phyloP scores from a whole-genome alignment of 176 grass and related monocot genomes.

The Ampelocalamus luodianensis region DNA sequence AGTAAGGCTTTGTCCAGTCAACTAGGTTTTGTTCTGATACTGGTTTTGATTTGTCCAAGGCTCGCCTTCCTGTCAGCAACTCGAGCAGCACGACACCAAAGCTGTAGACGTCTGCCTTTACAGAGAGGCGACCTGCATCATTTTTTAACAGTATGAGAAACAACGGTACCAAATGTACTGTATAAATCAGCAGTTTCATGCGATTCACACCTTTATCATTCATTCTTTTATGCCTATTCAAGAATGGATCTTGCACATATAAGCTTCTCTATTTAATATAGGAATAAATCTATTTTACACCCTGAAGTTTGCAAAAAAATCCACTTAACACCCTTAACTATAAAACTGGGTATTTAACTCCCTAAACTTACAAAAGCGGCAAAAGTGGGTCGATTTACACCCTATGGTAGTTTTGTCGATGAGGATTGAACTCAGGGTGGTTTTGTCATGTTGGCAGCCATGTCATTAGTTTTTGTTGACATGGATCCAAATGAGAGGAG shows the following conservation, averaged over 20 bases:
- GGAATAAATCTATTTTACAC: too few species aligned
- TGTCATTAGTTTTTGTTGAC: too few species aligned
- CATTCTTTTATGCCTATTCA: constrained; percentile 7
- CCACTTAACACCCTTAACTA: too few species aligned
- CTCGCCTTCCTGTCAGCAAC: constrained; percentile 59
- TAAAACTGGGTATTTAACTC: too few species aligned
- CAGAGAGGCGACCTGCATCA: constrained; percentile 62
- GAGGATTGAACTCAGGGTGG: too few species aligned
- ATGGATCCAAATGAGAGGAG: too few species aligned
- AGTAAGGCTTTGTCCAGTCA: constrained; percentile 59
- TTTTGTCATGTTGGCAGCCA: too few species aligned
- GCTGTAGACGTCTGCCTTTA: constrained; percentile 80
- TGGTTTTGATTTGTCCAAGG: constrained; percentile 62
- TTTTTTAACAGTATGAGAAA: constrained; percentile 12
- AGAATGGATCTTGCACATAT: neutral
- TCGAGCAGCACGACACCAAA: constrained; percentile 72
- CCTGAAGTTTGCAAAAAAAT: too few species aligned
- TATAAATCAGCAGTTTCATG: neutral
- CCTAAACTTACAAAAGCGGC: too few species aligned
- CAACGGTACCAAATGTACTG: neutral
- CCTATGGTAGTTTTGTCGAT: too few species aligned
- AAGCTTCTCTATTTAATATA: neutral
- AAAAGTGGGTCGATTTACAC: too few species aligned
- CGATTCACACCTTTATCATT: neutral
- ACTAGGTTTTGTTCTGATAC: constrained; percentile 60